Conservation (phyloP, 2,329 filamentous ascomycete species). For the Beauveria asiatica region DNA sequence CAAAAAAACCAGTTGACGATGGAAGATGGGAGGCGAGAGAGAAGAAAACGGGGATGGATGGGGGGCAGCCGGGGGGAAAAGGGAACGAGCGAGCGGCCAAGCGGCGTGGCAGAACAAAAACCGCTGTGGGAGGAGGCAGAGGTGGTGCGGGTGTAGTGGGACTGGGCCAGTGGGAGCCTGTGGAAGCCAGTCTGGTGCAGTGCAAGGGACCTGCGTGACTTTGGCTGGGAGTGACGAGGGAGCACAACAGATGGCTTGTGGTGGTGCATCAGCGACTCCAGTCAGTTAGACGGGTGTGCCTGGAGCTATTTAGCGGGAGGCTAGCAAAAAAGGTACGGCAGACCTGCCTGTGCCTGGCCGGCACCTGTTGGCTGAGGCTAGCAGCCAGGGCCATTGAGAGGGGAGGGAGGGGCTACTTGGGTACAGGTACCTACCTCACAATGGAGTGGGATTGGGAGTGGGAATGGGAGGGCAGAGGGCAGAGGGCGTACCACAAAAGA, state of each 20-base stretch:
- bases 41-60: conserved; percentile 25
- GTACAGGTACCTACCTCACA: no score
- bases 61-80: conserved; percentile 29
- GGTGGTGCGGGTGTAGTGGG: neutral
- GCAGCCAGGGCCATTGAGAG: no score
- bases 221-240: neutral
- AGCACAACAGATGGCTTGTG: neutral
- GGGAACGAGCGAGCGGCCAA: conserved; percentile 16
- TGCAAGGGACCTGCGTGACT: neutral
- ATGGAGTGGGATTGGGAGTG: no score
- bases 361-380: no score
- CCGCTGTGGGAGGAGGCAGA: neutral
- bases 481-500: no score
- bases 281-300: neutral
- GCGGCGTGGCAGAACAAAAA: neutral
- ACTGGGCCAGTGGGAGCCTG: neutral
- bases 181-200: no score
- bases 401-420: no score
- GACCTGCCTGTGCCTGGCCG: no score
- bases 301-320: neutral
- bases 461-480: no score
- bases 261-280: neutral
- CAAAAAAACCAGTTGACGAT: conserved; percentile 26
- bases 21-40: conserved; percentile 24
- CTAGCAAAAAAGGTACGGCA: no score